phyloP scores from a whole-genome alignment of 768 basidiomycete genomes.

The Goffeauzyma gilvescens region DNA sequence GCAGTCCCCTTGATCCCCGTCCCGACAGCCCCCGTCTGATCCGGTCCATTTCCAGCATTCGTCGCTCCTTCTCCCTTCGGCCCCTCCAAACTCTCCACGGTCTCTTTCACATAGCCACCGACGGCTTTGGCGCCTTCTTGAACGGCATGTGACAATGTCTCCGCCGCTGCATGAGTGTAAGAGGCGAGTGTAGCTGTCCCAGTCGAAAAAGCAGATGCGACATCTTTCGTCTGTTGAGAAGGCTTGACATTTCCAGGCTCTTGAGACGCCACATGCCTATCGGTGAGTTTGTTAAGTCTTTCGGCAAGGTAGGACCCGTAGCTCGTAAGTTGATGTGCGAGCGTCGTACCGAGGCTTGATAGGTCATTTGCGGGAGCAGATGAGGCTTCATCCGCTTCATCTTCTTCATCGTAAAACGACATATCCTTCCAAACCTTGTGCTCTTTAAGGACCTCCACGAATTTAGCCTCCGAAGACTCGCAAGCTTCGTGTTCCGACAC shows the following conservation, averaged over 20 bases:
- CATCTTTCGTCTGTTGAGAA: no score
- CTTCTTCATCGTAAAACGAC: conserved; percentile 25
- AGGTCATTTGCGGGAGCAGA: background rate
- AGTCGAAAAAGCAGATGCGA: no score
- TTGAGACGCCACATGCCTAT: background rate
- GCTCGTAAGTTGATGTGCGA: conserved; percentile 1
- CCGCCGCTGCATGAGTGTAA: conserved; percentile 13
- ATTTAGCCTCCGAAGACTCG: conserved; percentile 15
- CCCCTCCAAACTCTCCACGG: conserved; percentile 6
- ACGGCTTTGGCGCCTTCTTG: conserved; percentile 21
- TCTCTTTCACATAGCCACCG: conserved; percentile 3
- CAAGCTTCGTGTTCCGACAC: conserved; percentile 25
- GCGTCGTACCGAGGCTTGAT: conserved; percentile 1
- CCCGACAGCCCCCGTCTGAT: conserved; percentile 17
- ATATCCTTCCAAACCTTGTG: conserved; percentile 26
- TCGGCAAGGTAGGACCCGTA: conserved; percentile 1
- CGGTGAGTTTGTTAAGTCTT: conserved; percentile 1
- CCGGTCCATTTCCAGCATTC: no score
- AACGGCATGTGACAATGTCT: conserved; percentile 12
- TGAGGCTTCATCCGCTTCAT: background rate
- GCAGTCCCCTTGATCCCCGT: conserved; percentile 8
- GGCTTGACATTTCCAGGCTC: background rate
- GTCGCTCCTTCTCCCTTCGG: conserved; percentile 16
- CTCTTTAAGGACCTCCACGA: conserved; percentile 21
- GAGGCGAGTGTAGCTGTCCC: conserved; percentile 16